Conservation (phyloP, 1,284 basidiomycete species). For the Cerrena zonata region DNA sequence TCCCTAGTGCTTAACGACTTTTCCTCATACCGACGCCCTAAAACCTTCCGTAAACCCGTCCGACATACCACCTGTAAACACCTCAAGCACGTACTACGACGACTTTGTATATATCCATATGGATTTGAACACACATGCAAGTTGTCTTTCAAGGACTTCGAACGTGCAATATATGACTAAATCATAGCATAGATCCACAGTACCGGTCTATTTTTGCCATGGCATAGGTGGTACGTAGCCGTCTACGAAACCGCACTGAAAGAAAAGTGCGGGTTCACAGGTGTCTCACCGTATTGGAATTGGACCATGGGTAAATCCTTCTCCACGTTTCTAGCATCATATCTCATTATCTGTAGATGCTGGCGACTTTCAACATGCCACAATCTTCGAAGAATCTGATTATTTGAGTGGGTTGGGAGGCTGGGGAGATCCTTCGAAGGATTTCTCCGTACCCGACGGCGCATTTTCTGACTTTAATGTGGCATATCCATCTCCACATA, state of each 20-base stretch:
- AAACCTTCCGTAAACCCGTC: constrained; percentile 23
- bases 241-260: constrained; percentile 29
- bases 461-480: constrained; percentile 28
- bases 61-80: constrained; percentile 26
- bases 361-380: constrained; percentile 25
- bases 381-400: constrained; percentile 27
- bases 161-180: too few species aligned
- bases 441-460: constrained; percentile 28
- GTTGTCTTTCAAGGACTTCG: not conserved
- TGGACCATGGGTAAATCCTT: constrained; percentile 29
- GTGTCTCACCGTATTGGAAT: constrained; percentile 35
- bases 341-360: constrained; percentile 23
- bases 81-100: constrained; percentile 32
- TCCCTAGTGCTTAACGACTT: constrained; percentile 28
- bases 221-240: constrained; percentile 34
- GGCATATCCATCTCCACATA: constrained; percentile 31
- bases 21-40: constrained; percentile 26
- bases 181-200: constrained; percentile 29
- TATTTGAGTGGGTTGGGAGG: constrained; percentile 31
- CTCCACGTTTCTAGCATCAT: not conserved
- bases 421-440: constrained; percentile 32
- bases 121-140: constrained; percentile 27
- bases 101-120: constrained; percentile 36
- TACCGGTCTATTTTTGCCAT: constrained; percentile 34
- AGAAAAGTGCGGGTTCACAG: constrained; percentile 30